These are phyloP conservation scores for Fusarium longipes DNA, from an alignment of 2,329 filamentous ascomycete species.

Conservation along the genomic window DNA sequence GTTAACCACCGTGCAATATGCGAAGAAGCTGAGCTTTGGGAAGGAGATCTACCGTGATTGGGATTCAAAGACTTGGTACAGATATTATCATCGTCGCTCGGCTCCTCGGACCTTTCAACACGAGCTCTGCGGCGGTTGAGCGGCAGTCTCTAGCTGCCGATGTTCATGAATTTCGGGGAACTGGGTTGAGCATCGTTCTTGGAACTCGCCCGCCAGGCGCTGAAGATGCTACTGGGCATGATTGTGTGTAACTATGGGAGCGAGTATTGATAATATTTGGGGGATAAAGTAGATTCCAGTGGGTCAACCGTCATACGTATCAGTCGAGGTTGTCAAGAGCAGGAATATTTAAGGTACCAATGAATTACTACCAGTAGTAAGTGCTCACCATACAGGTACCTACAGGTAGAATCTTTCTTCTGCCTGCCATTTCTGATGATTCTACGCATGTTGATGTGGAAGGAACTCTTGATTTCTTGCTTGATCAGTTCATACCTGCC, in stretches of 20 bases:
- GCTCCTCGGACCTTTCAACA: slow-evolving; percentile 5
- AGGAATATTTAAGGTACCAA: neutral
- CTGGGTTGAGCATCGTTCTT: neutral
- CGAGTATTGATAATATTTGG: slow-evolving; percentile 14
- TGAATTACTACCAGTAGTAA: no score
- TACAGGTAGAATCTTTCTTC: no score
- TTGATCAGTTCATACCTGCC: no score
- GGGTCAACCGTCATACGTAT: neutral
- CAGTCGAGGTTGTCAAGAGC: neutral
- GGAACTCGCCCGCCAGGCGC: slow-evolving; percentile 1
- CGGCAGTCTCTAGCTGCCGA: slow-evolving; percentile 28
- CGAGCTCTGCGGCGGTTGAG: slow-evolving; percentile 25
- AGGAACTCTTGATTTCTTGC: neutral
- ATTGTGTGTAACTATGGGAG: slow-evolving; percentile 15
- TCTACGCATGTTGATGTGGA: neutral
- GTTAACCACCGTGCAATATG: slow-evolving; percentile 26
- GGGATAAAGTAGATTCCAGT: neutral
- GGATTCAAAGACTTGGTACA: neutral
- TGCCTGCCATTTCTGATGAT: no score
- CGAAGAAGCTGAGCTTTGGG: slow-evolving; percentile 15
- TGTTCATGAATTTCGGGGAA: neutral
- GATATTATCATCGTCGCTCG: neutral
- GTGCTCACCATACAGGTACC: no score
- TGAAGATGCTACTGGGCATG: slow-evolving; percentile 30
- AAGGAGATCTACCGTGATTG: slow-evolving; percentile 9